phyloP scores from a whole-genome alignment of 768 basidiomycete species.

The Boletellus ananiceps region DNA sequence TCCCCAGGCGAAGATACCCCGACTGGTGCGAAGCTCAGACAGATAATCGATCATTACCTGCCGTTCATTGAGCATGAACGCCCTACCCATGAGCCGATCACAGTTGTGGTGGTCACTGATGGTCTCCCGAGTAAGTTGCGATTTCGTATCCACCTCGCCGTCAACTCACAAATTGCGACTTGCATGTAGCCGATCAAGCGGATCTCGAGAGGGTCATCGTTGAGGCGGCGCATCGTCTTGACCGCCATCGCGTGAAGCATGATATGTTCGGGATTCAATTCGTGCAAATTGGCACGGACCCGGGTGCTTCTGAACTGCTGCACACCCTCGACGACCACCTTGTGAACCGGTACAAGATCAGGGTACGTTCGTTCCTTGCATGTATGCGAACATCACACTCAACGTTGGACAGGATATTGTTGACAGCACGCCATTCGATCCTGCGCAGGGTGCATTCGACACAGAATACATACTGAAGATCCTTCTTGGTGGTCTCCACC shows the following conservation, averaged over 20 bases:
- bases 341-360: conserved; percentile 26
- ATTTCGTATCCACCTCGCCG: not conserved
- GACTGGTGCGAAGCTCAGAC: conserved; percentile 34
- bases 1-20: conserved; percentile 33
- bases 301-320: conserved; percentile 36
- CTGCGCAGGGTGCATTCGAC: conserved; percentile 27
- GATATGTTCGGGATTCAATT: conserved; percentile 44
- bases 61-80: conserved; percentile 27
- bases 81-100: conserved; percentile 34
- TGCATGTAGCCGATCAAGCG: not conserved
- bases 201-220: conserved; percentile 20
- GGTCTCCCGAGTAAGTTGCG: conserved; percentile 36
- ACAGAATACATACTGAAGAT: conserved; percentile 35
- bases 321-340: conserved; percentile 41
- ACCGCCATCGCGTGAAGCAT: conserved; percentile 30
- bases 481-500: conserved; percentile 25
- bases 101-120: conserved; percentile 36
- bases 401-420: conserved; percentile 38
- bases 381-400: not conserved
- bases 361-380: conserved; percentile 11
- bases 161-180: not conserved
- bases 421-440: conserved; percentile 41
- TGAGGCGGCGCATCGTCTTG: conserved; percentile 37
- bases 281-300: conserved; percentile 41
- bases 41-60: conserved; percentile 36